phyloP scores from a whole-genome alignment of 345 rosid genomes.

The Eucalyptus virginea region DNA sequence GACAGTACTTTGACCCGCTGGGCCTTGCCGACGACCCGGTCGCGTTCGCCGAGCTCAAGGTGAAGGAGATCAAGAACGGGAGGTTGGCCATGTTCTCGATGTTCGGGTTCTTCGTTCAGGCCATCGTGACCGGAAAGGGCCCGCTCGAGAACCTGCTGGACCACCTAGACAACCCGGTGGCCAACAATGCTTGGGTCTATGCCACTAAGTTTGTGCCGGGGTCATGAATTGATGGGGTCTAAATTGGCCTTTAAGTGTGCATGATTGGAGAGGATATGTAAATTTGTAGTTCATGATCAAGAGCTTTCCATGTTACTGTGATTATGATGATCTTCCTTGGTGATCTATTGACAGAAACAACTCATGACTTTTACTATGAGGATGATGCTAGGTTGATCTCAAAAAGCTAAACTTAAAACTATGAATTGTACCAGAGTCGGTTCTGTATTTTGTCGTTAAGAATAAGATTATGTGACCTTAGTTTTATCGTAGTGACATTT shows the following conservation, averaged over 20 bases:
- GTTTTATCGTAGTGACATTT: neutral
- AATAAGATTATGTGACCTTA: neutral
- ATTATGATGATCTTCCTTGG: neutral
- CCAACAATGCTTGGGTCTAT: constrained; percentile 97
- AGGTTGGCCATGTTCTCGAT: constrained; percentile 95
- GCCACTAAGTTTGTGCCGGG: constrained; percentile 94
- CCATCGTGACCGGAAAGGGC: constrained; percentile 92
- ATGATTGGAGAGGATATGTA: neutral
- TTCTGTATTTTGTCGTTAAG: neutral
- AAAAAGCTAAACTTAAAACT: neutral
- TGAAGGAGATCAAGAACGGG: constrained; percentile 94
- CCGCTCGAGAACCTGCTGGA: constrained; percentile 89
- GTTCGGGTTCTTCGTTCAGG: constrained; percentile 98
- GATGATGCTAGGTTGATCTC: neutral
- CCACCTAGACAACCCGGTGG: constrained; percentile 87
- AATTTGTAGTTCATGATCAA: neutral
- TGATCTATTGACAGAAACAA: neutral
- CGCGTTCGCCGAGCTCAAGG: constrained; percentile 90
- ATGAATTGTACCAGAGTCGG: neutral
- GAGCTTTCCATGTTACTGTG: neutral
- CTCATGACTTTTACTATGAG: neutral
- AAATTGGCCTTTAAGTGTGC: neutral
- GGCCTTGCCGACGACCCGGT: constrained; percentile 87
- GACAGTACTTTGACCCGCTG: constrained; percentile 81
- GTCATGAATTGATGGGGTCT: constrained; percentile 19